Evolutionary conservation across 164 flowering plant genomes (phyloP).

Genomic region (Tinospora cordifolia): DNA sequence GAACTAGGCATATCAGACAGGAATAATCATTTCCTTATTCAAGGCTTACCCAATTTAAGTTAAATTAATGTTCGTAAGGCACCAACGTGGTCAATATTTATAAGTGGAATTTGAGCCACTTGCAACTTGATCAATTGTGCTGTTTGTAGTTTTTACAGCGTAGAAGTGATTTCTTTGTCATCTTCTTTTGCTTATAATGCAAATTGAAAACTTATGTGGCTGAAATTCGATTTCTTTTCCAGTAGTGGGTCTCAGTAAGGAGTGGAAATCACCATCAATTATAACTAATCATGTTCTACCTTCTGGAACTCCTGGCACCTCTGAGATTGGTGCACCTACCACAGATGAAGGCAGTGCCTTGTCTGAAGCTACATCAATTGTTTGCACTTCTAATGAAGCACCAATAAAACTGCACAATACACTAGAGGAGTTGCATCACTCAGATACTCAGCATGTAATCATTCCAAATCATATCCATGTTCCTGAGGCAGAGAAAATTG

Average conservation of each 20-base stretch:
- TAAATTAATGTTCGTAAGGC: no score
- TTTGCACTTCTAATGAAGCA: slow-evolving; percentile 31
- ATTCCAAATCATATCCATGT: slow-evolving; percentile 84
- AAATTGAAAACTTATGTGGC: background rate
- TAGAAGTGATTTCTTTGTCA: background rate
- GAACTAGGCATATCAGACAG: no score
- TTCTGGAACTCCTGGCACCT: slow-evolving; percentile 29
- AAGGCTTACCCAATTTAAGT: no score
- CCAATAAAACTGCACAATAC: slow-evolving; percentile 44
- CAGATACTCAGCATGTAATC: slow-evolving; percentile 57
- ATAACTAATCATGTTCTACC: slow-evolving; percentile 31
- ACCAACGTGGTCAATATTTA: no score
- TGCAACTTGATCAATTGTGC: no score
- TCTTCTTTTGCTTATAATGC: background rate
- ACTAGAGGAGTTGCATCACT: slow-evolving; percentile 48
- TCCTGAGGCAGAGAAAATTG: slow-evolving; percentile 68
- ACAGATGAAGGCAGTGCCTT: slow-evolving; percentile 29
- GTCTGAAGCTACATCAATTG: slow-evolving; percentile 21
- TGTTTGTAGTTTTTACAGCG: no score
- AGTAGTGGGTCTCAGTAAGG: slow-evolving; percentile 54
- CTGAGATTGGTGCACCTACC: slow-evolving; percentile 28
- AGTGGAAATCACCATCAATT: slow-evolving; percentile 75
- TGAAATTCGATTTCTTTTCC: slow-evolving; percentile 4
- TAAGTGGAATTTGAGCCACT: no score
- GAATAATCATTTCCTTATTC: no score